These are phyloP conservation scores for Cornus kousa DNA, from an alignment of 148 eudicot genomes.

Conservation along the genomic window DNA sequence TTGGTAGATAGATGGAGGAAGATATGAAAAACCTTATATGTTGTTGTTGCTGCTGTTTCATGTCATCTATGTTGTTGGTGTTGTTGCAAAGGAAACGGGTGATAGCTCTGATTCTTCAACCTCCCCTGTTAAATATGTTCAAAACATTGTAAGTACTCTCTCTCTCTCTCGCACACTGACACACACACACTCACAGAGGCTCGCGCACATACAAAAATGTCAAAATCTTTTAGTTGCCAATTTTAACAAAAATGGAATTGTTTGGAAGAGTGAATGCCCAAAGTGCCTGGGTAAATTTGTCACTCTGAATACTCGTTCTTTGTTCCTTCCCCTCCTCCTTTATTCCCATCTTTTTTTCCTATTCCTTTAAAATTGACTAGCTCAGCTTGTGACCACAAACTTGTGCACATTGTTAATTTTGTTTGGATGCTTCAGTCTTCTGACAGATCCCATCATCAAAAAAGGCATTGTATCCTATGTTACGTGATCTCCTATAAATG, in stretches of 20 bases:
- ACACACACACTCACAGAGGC: background rate
- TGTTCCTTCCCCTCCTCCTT: too few species aligned
- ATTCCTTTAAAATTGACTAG: too few species aligned
- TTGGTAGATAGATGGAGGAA: background rate
- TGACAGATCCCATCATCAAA: too few species aligned
- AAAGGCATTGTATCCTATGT: too few species aligned
- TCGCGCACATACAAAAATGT: background rate
- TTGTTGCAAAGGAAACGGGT: too few species aligned
- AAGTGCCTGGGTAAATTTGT: background rate
- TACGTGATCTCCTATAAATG: too few species aligned
- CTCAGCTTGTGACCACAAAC: background rate
- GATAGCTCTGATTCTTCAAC: too few species aligned
- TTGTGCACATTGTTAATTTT: too few species aligned
- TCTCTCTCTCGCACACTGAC: background rate
- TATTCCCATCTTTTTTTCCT: too few species aligned
- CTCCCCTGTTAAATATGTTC: conserved; percentile 48
- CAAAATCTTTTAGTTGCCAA: background rate
- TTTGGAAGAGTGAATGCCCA: background rate
- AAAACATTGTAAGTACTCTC: conserved; percentile 64
- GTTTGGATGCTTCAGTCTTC: too few species aligned
- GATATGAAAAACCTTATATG: too few species aligned
- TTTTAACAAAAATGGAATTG: background rate
- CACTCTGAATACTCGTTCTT: background rate
- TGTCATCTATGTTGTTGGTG: too few species aligned
- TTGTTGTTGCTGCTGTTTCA: background rate